Percentiles rank a stretch among this genome's conserved stretches.
phyloP scores from a whole-genome alignment of 208 protist species.

The Wallacemonas sp. region DNA sequence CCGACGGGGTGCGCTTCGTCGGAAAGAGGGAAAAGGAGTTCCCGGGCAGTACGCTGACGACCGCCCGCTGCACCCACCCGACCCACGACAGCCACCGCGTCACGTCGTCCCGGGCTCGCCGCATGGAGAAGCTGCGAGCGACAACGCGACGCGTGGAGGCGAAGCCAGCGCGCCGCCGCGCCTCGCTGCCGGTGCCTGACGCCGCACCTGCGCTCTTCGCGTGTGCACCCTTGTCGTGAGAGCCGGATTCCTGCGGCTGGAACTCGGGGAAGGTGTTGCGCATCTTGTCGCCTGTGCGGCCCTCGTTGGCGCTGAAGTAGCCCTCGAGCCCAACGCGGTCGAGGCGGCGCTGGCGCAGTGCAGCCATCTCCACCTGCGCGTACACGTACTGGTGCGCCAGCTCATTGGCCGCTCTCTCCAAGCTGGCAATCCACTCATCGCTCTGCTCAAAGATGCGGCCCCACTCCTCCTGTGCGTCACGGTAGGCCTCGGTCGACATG shows the following conservation, averaged over 20 bases:
- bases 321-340: conserved; percentile 30
- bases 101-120: background rate
- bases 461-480: background rate
- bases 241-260: background rate
- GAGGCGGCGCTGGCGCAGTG: conserved; percentile 48
- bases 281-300: background rate
- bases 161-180: background rate
- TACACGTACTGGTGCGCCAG: conserved; percentile 56
- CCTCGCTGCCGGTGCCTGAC: background rate
- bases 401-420: conserved; percentile 47
- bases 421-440: conserved; percentile 23
- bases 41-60: background rate
- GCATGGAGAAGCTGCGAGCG: conserved; percentile 11
- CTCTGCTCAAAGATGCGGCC: conserved; percentile 16
- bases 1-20: background rate
- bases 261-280: conserved; percentile 12
- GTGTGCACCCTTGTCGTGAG: background rate
- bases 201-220: background rate
- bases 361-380: conserved; percentile 47
- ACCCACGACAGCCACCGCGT: conserved; percentile 5
- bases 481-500: conserved; percentile 3
- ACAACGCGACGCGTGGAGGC: too few relatives aligned
- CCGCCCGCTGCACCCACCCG: background rate
- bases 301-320: conserved; percentile 17
- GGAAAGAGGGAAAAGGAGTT: background rate